These are phyloP conservation scores for Talaromyces sp. DNA, from an alignment of 2,329 filamentous ascomycete species.

Conservation along the genomic window DNA sequence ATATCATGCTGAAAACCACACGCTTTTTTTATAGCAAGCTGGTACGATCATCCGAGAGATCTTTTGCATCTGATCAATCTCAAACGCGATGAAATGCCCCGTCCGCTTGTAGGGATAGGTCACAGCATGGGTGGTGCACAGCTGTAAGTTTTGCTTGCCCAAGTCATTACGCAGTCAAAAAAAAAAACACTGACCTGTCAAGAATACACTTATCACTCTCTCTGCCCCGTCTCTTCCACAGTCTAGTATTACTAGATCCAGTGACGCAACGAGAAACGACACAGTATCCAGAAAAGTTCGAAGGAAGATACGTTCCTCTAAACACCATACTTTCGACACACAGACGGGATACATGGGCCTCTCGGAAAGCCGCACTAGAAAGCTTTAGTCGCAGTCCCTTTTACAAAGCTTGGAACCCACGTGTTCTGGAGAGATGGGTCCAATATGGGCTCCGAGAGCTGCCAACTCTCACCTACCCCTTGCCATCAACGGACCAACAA, in stretches of 20 bases:
- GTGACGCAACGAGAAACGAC: slow-evolving; percentile 59
- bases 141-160: slow-evolving; percentile 40
- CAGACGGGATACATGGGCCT: slow-evolving; percentile 79
- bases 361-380: slow-evolving; percentile 61
- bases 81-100: slow-evolving; percentile 73
- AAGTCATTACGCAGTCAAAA: not conserved
- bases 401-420: slow-evolving; percentile 75
- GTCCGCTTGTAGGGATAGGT: slow-evolving; percentile 76
- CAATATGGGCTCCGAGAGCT: slow-evolving; percentile 69
- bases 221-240: slow-evolving; percentile 74
- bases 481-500: slow-evolving; percentile 16
- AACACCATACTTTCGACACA: slow-evolving; percentile 57
- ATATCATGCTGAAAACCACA: slow-evolving; percentile 11
- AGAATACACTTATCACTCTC: slow-evolving; percentile 64
- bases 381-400: slow-evolving; percentile 67
- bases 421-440: slow-evolving; percentile 72
- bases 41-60: slow-evolving; percentile 82
- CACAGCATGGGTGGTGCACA: slow-evolving; percentile 84
- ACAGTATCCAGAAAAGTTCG: slow-evolving; percentile 21
- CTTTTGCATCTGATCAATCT: slow-evolving; percentile 79
- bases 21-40: slow-evolving; percentile 56
- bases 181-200: not conserved
- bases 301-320: slow-evolving; percentile 25
- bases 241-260: slow-evolving; percentile 77
- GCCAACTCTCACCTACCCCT: slow-evolving; percentile 52